Evolutionary conservation across 2,329 filamentous ascomycete species (phyloP).

Genomic region (Aspergillus unguis): DNA sequence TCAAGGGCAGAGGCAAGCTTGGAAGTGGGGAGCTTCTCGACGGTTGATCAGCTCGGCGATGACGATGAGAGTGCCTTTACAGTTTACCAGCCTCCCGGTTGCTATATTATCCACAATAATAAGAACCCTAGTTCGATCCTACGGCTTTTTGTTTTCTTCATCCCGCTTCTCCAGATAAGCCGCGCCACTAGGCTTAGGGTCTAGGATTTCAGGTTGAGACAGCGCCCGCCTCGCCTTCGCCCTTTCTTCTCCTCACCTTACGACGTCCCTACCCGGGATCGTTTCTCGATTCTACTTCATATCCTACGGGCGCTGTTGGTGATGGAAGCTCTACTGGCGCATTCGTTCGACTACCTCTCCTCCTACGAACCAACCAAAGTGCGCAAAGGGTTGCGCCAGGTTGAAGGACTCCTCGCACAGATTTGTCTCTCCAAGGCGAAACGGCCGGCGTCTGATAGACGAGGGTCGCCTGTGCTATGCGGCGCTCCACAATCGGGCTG

Average conservation of each 20-base stretch:
- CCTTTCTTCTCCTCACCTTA: conserved; percentile 4
- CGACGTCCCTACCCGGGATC: conserved; percentile 2
- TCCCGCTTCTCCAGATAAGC: conserved; percentile 11
- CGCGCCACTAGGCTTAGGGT: conserved; percentile 11
- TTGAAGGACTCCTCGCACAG: conserved; percentile 89
- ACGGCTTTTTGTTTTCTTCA: conserved; percentile 3
- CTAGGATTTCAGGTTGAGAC: conserved; percentile 1
- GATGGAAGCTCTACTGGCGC: conserved; percentile 89
- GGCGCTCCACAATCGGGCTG: conserved; percentile 43
- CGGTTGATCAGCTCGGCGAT: conserved; percentile 15
- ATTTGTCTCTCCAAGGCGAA: conserved; percentile 71
- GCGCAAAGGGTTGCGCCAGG: conserved; percentile 87
- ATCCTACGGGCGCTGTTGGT: conserved; percentile 16
- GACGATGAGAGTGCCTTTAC: not conserved
- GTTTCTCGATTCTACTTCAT: not conserved
- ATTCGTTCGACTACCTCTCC: conserved; percentile 94
- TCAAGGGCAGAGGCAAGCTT: conserved; percentile 5
- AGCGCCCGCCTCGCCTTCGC: not conserved
- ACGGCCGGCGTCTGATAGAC: conserved; percentile 38
- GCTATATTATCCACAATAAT: conserved; percentile 9
- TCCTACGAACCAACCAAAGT: conserved; percentile 88
- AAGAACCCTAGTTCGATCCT: conserved; percentile 5
- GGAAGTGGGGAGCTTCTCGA: conserved; percentile 10
- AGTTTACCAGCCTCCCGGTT: conserved; percentile 7
- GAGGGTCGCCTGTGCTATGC: conserved; percentile 41